Base-by-base conservation (phyloP, 345 rosid species). In the Kandelia obovata region DNA sequence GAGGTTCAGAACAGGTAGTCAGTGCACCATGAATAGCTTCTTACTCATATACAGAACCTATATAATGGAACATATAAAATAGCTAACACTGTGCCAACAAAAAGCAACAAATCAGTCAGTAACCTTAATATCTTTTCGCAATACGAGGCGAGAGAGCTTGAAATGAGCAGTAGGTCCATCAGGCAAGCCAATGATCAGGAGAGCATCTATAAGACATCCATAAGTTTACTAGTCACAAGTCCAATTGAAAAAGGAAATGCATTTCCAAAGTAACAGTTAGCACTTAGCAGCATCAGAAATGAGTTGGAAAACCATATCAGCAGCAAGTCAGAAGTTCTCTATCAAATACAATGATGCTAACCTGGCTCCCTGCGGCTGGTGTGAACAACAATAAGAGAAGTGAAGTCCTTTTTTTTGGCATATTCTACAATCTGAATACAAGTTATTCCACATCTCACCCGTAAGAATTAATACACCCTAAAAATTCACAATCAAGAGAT, bases 101-200 rank as follows among this genome's bases (percentile, higher is more conserved):
- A 15, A 65, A 65, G 31, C 1, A 30, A 16, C 19, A 65, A 20
- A 13, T 64, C 30, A 71, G 71, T 15, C 31, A 61, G 32, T 46
- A 56, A 86, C 99, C 99, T 92, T 96, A 67, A 92, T 90, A 59
- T 96, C 96, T 79, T 92, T 96, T 59, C 91, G 88, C 23, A 96
- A 72, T 61, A 89, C 88, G 64, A 96, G 96, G 68, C 79, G 84
- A 13, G 98, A 90, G 67, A 96, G 83, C 75, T 87, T 96, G 80
- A 96, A 96, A 75, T 92, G 96, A 30, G 99, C 99, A 34, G 99
- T 92, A 51, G 99, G 99, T 65, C 99, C 99, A 67, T 70, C 73
- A 5, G 98, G 99, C 84, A 96, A 84, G 59, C 94, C 87, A 37
- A 90, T 86, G 59, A 96, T 63, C 66, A 90, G 75, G 20, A 90